phyloP scores from a whole-genome alignment of 2,329 filamentous ascomycete species.

The Calonectria pseudoturangicola region DNA sequence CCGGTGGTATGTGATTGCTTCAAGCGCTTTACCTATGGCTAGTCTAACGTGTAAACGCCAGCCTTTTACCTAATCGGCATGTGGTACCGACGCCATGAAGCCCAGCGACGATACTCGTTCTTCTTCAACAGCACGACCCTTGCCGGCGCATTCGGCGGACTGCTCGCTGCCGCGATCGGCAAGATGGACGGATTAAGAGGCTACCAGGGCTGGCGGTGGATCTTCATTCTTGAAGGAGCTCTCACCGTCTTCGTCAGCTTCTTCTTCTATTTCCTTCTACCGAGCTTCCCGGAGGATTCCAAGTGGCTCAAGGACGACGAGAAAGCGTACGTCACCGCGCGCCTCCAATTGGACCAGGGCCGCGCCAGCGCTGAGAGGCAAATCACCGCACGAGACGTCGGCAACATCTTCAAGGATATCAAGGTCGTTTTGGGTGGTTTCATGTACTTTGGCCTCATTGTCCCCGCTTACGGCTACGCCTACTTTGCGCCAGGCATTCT shows the following conservation, averaged over 20 bases:
- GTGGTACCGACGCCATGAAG: conserved; percentile 92
- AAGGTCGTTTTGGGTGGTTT: conserved; percentile 84
- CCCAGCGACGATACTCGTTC: conserved; percentile 93
- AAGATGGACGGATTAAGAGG: conserved; percentile 84
- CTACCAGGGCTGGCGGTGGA: conserved; percentile 87
- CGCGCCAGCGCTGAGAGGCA: conserved; percentile 77
- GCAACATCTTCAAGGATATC: conserved; percentile 81
- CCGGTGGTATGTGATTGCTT: conserved; percentile 57
- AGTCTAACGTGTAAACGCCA: conserved; percentile 59
- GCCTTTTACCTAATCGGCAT: conserved; percentile 85
- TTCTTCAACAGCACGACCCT: conserved; percentile 91
- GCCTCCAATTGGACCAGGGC: conserved; percentile 82
- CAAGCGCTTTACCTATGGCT: conserved; percentile 54
- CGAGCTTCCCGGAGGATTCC: conserved; percentile 83
- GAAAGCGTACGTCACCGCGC: conserved; percentile 77
- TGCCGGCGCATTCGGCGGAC: conserved; percentile 89
- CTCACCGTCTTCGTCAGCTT: conserved; percentile 78
- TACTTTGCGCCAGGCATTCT: conserved; percentile 87
- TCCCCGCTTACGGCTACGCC: conserved; percentile 85
- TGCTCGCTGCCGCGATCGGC: conserved; percentile 91
- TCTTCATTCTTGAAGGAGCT: conserved; percentile 86
- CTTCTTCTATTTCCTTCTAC: conserved; percentile 81
- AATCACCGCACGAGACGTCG: conserved; percentile 75
- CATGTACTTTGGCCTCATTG: conserved; percentile 88
- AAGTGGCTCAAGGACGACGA: conserved; percentile 85